Base-by-base conservation (phyloP, 495 filamentous ascomycete genomes). In the Aspergillus homomorphus region DNA sequence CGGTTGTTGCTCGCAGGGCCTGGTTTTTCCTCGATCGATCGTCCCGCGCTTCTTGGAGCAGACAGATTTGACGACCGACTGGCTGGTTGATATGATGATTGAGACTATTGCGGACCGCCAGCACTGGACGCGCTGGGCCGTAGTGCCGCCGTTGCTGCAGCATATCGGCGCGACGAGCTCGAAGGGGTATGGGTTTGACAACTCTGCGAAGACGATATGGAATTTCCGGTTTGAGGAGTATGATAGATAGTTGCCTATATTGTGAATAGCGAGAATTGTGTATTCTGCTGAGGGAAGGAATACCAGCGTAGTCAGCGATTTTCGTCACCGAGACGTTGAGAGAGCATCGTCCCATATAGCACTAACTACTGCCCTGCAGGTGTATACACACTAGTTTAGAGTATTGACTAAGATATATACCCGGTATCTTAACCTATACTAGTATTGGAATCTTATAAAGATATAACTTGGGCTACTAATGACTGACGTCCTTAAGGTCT, bases 101-200 rank as follows among this genome's bases (percentile, higher is more conserved):
- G 80, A 84, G 56, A 64, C 71, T 16, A 78, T 73, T 59, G 80
- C 76, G 7, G 66, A 77, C 50, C 23, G 50, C 5, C 50, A 73
- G 44, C 58, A 66, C 6, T 68, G 58, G 72, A 46, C 62, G 30
- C 61, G 80, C n/a, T 83, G 76, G 79, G 80, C 76, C 9, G 54
- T 79, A 21, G 77, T 76, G 7, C 81, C 80, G 9, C 74, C 72
- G 54, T 62, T 82, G 23, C 62, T 84, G 21, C 81, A 83, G 63
- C 82, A 81, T 67, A 72, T 82, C 24, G 79, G 79, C 4, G 60
- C 65, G 4, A 69, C 64, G 62, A 73, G 70, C 56, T 64, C 66
- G 15, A 73, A 74, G 59, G 65, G 66, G 46, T 60, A 58, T 51
- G 60, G 59, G 45, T 62, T 58, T 55, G 53, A 73, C 30, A 51